phyloP scores from a whole-genome alignment of 148 eudicot species.

The Cornus florida region DNA sequence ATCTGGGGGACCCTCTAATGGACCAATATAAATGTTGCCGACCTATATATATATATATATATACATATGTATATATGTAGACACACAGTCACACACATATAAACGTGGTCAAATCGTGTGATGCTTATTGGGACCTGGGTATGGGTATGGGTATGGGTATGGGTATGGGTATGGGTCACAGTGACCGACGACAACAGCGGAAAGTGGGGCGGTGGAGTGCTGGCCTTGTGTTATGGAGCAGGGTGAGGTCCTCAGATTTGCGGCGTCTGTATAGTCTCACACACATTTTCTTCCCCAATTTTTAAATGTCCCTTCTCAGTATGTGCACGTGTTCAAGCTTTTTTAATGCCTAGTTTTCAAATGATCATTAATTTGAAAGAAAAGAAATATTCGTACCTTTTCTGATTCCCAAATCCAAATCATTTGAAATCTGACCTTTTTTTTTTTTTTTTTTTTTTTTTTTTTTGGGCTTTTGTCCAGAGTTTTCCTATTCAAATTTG shows the following conservation, averaged over 20 bases:
- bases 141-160: no score
- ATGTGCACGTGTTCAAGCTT: not conserved
- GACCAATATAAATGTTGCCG: not conserved
- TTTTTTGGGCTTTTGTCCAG: no score
- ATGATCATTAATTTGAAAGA: no score
- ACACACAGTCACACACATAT: no score
- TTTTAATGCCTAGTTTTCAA: not conserved
- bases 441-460: no score
- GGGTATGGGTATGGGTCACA: not conserved
- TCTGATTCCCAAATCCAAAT: no score
- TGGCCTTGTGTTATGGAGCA: not conserved
- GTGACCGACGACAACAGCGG: not conserved
- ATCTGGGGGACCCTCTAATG: no score
- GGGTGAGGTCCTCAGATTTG: not conserved
- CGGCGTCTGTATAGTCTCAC: not conserved
- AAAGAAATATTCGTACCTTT: no score
- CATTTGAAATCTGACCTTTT: no score
- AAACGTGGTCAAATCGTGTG: not conserved
- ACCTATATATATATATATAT: not conserved
- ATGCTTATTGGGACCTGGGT: not conserved
- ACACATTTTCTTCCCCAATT: no score
- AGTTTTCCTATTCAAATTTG: no score
- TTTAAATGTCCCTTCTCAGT: not conserved
- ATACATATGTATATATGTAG: no score
- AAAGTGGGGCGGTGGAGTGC: not conserved